Base-by-base conservation (phyloP, 331 rosid genomes). In the Acacia concinna region DNA sequence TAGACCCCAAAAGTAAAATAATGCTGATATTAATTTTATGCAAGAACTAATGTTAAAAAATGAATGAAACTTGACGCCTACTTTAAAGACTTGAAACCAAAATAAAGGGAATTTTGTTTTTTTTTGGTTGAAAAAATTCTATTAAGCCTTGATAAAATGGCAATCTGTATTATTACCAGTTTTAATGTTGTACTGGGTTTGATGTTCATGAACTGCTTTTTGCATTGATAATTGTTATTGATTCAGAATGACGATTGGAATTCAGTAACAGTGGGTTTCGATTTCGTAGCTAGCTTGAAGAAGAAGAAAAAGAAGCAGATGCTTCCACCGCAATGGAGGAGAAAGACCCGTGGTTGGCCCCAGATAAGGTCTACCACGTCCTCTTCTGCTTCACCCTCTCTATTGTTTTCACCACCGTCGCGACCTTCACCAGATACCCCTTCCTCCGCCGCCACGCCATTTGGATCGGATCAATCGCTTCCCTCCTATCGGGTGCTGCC, bases 401-500 rank as follows among this genome's bases (percentile, higher is more conserved):
- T 6, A 20, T 92, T 70, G 2, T 92, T 79, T 91, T 92, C 81
- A 84, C 95, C 81, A 25, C 81, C 51, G 6, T 91, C 1, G 85
- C 89, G 8, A 4, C 77, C 37, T 81, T 87, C 34, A 46, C 86
- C 2, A 85, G 86, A 1, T 47, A 68, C 70, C 85, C 87, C 11
- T 81, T 90, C 78, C 88, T 93, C 34, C 97, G 97, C 47, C 92
- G 86, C 84, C 88, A 87, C 84, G 80, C 91, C 68, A 81, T 88
- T 75, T 32, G 60, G 32, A 30, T 94, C 71, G 94, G 89, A 44
- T 92, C 98, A 57, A 7, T 86, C 6, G 8, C 66, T n/a, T 92
- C 98, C 18, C 93, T 94, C 77, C 81, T 85, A 7, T 87, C 87
- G 81, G 97, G 98, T 64, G 97, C 91, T 63, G 92, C 88, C 76